Percentiles rank a stretch among this genome's conserved stretches.
Evolutionary conservation across 768 basidiomycete species (phyloP).

Genomic region (Naganishia friedmannii): DNA sequence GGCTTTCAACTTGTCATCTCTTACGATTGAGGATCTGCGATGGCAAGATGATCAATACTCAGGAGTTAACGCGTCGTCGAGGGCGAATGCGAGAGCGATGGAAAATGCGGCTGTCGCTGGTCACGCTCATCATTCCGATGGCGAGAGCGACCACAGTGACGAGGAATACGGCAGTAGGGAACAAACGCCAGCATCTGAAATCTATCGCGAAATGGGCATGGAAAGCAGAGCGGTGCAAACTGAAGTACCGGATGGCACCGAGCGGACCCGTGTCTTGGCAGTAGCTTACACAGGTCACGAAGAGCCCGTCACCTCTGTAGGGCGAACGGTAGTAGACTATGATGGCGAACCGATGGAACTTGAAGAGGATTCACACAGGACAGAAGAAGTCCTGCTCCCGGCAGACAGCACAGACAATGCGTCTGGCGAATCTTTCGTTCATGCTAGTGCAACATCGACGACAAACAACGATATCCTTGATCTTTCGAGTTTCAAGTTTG

Average conservation of each 20-base stretch:
- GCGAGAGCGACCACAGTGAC: constrained; percentile 9
- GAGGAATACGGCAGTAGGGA: constrained; percentile 11
- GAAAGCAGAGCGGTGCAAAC: constrained; percentile 14
- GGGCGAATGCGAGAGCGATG: not conserved
- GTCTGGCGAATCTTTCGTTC: not conserved
- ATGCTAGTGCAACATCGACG: no score
- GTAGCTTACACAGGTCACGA: not conserved
- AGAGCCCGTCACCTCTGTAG: not conserved
- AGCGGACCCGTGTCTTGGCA: not conserved
- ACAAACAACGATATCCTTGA: no score
- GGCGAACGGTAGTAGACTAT: constrained; percentile 8
- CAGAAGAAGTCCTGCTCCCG: not conserved
- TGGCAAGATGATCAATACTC: constrained; percentile 1
- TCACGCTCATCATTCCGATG: not conserved
- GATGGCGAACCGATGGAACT: constrained; percentile 12
- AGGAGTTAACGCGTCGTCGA: not conserved
- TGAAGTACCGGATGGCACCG: not conserved
- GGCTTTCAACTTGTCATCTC: not conserved
- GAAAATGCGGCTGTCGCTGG: not conserved
- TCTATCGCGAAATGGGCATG: constrained; percentile 15
- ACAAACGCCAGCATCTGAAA: constrained; percentile 5
- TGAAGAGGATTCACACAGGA: not conserved
- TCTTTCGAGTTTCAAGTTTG: no score
- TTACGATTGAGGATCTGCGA: not conserved
- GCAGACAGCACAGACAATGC: not conserved